Evolutionary conservation across 1,284 basidiomycete species (phyloP), one percentile per base, ranked within the genome.

Genomic region (Malassezia psittaci): DNA sequence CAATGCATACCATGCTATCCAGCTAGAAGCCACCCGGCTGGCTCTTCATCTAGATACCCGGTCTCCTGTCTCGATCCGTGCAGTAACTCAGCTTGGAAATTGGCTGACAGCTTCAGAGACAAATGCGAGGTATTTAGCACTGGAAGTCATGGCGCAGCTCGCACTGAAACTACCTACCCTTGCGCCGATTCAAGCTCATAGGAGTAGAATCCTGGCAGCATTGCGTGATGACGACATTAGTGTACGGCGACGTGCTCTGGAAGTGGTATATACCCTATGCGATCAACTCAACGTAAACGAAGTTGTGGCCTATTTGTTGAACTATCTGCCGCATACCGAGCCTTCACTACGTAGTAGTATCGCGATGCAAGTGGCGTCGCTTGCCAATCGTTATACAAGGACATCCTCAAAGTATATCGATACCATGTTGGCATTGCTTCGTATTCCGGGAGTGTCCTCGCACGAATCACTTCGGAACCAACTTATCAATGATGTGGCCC

Each of bases 381-480:
- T 96, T 55, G 98, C 94, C 8, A 94, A 98, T 38, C 90, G 94
- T 76, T 96, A 96, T 69, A 93, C 94, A 5, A 87, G 83, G 21
- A 81, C 82, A 68, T 77, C 79, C 76, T 65, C 73, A 68, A 88
- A 75, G 71, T 61, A 65, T 36, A 59, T 65, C 24, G 60, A 65
- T 45, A 96, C 90, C 55, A 88, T 96, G 66, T 78, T 98, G 64
- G 86, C 91, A 72, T 82, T 98, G 57, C 91, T 99, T 76, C 88
- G 87, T 69, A 85, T 90, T 45, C 94, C 94, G 5, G 94, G 94
- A 48, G 94, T 96, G 69, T 91, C 96, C 74, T 91, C 98, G 51
- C 90, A 93, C 50, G 93, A 96, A 62, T 91, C 96, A 78, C 91
- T 98, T 29, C 98, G 94, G 94, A 96, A 93, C 76, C 87, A 94